phyloP scores from a whole-genome alignment of 139 green algal species.

The Chlorella sp. region DNA sequence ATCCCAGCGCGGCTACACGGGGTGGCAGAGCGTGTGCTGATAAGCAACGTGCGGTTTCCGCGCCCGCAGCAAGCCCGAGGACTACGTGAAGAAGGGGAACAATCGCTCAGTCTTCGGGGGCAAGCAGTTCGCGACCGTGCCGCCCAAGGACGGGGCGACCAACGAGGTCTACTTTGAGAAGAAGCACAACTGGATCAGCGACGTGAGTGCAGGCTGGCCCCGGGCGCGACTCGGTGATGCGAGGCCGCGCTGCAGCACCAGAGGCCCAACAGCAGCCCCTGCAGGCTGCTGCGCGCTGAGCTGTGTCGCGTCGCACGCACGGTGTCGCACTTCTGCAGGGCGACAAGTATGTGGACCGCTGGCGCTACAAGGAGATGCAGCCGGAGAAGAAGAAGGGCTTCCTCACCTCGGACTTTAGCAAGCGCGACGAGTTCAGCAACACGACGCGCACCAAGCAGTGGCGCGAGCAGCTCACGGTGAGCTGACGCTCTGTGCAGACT shows the following conservation, averaged over 20 bases:
- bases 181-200: slow-evolving; percentile 57
- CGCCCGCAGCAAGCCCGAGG: slow-evolving; percentile 46
- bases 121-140: slow-evolving; percentile 53
- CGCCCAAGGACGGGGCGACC: slow-evolving; percentile 49
- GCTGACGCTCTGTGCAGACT: no score
- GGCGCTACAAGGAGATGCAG: slow-evolving; percentile 49
- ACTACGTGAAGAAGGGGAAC: slow-evolving; percentile 37
- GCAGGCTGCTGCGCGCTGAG: no score
- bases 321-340: slow-evolving; percentile 18
- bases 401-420: slow-evolving; percentile 68
- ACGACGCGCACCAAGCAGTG: slow-evolving; percentile 73
- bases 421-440: slow-evolving; percentile 78
- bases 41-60: no score
- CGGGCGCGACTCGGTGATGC: no score
- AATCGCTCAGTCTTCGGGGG: slow-evolving; percentile 42
- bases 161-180: slow-evolving; percentile 71
- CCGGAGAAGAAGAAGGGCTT: slow-evolving; percentile 67
- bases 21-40: no score
- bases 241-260: no score
- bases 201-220: slow-evolving; percentile 36
- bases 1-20: not conserved
- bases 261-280: no score
- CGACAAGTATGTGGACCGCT: slow-evolving; percentile 57
- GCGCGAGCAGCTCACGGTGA: slow-evolving; percentile 64
- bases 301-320: not conserved